Percentiles rank a stretch among this genome's conserved stretches.
Evolutionary conservation across 306 rosid species (phyloP).

Genomic region (Canavalia ensiformis): DNA sequence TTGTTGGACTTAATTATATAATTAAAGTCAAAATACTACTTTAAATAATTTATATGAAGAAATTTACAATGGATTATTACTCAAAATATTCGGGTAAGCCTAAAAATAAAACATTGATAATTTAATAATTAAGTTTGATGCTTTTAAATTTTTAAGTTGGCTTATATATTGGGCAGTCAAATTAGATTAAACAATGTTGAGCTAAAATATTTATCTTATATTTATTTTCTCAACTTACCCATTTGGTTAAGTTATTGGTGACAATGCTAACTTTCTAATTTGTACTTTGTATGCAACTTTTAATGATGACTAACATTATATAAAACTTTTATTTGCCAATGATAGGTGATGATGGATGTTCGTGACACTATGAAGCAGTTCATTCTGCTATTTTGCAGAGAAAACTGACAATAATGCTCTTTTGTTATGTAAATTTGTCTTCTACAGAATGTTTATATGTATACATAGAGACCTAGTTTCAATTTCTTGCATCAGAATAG

Average conservation of each 20-base stretch:
- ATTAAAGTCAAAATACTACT: neutral
- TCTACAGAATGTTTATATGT: constrained; percentile 33
- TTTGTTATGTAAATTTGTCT: constrained; percentile 43
- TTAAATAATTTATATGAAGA: neutral
- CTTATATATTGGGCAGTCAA: neutral
- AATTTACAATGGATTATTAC: neutral
- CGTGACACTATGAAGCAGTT: neutral
- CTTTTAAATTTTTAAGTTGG: neutral
- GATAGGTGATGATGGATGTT: constrained; percentile 21
- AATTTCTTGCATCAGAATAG: constrained; percentile 32
- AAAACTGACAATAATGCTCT: constrained; percentile 10
- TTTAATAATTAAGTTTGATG: neutral
- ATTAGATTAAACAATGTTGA: neutral
- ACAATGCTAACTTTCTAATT: neutral
- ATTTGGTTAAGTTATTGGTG: neutral
- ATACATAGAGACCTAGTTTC: constrained; percentile 29
- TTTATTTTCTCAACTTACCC: neutral
- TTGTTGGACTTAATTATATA: too few relatives aligned
- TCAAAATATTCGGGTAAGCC: neutral
- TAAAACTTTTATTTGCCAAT: constrained; percentile 8
- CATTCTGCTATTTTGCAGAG: constrained; percentile 36
- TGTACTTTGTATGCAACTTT: neutral
- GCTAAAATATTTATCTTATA: too few relatives aligned
- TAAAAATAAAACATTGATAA: neutral
- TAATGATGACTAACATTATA: neutral